Percentiles rank a stretch among this genome's conserved stretches.
Evolutionary conservation across 805 yeast species (phyloP).

Genomic region (Sungouiozyma intestinalis): DNA sequence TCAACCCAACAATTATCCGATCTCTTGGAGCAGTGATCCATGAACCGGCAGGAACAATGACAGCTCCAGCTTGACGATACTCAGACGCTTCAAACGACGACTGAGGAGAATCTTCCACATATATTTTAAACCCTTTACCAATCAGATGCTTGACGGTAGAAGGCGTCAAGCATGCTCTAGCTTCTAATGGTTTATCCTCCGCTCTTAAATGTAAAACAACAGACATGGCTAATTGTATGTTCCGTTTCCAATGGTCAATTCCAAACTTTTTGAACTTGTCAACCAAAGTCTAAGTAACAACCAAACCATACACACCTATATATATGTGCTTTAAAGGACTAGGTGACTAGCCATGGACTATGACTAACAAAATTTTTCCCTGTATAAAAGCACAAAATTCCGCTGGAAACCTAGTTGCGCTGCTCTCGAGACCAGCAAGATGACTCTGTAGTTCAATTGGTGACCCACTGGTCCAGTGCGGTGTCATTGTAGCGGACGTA

Average conservation of each 20-base stretch:
- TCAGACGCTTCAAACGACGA: conserved; percentile 71
- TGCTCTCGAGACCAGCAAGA: no score
- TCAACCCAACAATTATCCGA: conserved; percentile 83
- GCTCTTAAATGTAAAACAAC: conserved; percentile 86
- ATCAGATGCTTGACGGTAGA: conserved; percentile 72
- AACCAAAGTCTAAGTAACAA: no score
- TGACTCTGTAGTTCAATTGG: background rate
- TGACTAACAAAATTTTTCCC: background rate
- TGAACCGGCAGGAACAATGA: conserved; percentile 83
- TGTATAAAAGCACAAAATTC: background rate
- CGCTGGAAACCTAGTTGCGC: background rate
- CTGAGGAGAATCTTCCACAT: conserved; percentile 79
- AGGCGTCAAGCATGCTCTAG: conserved; percentile 95
- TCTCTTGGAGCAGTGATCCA: conserved; percentile 90
- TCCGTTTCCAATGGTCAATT: no score
- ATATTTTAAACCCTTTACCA: conserved; percentile 80
- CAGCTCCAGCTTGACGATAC: conserved; percentile 72
- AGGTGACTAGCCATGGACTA: no score
- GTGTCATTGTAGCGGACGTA: conserved; percentile 53
- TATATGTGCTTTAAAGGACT: no score
- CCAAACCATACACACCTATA: no score
- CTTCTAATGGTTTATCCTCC: conserved; percentile 94
- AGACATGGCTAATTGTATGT: conserved; percentile 22
- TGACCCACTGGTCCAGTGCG: conserved; percentile 5
- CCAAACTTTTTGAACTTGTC: no score